Conservation (phyloP, 2,329 filamentous ascomycete genomes). For the Diaporthe sp. region DNA sequence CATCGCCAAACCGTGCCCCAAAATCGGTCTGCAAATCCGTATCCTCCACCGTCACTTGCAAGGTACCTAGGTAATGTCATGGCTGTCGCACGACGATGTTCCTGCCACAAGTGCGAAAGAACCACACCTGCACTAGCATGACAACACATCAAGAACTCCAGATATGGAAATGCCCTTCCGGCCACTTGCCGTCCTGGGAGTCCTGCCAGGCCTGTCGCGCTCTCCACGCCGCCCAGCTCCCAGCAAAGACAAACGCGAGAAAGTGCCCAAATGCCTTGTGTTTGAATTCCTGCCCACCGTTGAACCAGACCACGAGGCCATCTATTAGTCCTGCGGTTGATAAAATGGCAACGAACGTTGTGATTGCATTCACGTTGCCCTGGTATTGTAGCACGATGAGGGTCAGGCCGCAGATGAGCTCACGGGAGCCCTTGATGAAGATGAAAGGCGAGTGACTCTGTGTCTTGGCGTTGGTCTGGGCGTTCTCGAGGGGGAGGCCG, state of each 20-base stretch:
- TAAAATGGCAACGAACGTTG: constrained; percentile 47
- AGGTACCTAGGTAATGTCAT: neutral
- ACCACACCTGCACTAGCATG: neutral
- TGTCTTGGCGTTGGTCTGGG: neutral
- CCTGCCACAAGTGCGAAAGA: neutral
- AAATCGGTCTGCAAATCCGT: too few relatives aligned
- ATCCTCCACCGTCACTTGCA: too few relatives aligned
- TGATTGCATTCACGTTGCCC: constrained; percentile 48
- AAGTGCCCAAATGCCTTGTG: constrained; percentile 46
- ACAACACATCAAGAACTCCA: neutral
- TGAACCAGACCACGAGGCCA: constrained; percentile 50
- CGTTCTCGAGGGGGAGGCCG: constrained; percentile 32
- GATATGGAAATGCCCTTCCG: constrained; percentile 8
- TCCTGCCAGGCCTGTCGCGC: constrained; percentile 25
- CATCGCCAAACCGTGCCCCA: too few relatives aligned
- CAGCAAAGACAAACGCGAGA: constrained; percentile 46
- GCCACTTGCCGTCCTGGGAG: constrained; percentile 15
- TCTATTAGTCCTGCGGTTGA: constrained; percentile 50
- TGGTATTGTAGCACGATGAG: constrained; percentile 49
- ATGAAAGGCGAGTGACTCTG: constrained; percentile 49
- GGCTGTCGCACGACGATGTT: neutral
- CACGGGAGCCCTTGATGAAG: constrained; percentile 53
- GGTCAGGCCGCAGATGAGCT: constrained; percentile 50
- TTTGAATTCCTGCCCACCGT: constrained; percentile 46
- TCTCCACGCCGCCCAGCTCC: constrained; percentile 47